Percentiles rank a stretch among this genome's conserved stretches.
Evolutionary conservation across 331 rosid genomes (phyloP).

Genomic region (Quercus phellos): DNA sequence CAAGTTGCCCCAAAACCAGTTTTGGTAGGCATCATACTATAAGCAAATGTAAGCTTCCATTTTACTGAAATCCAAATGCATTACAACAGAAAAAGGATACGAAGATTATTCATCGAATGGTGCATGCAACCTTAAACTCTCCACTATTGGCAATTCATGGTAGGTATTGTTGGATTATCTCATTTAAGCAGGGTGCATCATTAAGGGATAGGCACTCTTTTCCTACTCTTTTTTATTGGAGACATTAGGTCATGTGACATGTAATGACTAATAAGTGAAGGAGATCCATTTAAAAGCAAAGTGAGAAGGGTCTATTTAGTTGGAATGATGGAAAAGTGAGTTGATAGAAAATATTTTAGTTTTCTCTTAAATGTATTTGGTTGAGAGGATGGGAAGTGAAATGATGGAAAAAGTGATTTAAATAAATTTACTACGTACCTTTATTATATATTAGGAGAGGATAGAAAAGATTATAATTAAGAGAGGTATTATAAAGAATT

Average conservation of each 20-base stretch:
- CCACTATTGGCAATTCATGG: neutral
- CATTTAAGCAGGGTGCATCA: neutral
- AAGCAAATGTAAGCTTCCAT: constrained; percentile 78
- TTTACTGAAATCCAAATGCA: constrained; percentile 28
- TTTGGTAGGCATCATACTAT: constrained; percentile 65
- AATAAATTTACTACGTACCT: no score
- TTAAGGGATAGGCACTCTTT: neutral
- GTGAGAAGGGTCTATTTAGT: neutral
- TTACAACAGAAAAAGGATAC: neutral
- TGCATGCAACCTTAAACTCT: neutral
- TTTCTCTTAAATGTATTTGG: no score
- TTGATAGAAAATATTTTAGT: no score
- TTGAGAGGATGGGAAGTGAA: no score
- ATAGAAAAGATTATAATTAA: no score
- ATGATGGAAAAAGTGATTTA: no score
- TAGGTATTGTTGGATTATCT: neutral
- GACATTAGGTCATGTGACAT: neutral
- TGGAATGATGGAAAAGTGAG: no score
- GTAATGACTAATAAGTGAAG: neutral
- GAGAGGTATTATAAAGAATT: no score
- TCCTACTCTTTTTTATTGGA: neutral
- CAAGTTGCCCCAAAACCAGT: constrained; percentile 54
- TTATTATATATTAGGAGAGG: no score
- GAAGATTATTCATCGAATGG: neutral
- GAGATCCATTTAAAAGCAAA: neutral